Conservation (phyloP, 805 yeast genomes). For the Kuraishia ogatae region DNA sequence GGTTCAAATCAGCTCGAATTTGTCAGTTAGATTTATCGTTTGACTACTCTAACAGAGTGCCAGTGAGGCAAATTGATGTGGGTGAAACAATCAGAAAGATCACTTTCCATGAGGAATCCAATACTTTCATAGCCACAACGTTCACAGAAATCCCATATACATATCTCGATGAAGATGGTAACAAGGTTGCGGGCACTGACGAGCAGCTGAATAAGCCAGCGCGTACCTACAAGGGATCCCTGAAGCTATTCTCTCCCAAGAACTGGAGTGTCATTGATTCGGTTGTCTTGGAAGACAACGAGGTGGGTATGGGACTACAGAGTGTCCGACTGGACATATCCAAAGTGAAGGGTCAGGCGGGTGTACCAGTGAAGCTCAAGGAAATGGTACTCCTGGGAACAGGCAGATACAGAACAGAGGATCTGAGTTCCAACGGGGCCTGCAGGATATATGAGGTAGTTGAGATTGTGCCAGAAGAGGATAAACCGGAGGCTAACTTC, state of each 20-base stretch:
- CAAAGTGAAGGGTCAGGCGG: constrained; percentile 6
- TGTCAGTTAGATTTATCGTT: constrained; percentile 34
- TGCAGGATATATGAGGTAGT: constrained; percentile 68
- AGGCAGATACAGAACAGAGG: constrained; percentile 69
- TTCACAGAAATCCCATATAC: constrained; percentile 48
- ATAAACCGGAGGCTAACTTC: constrained; percentile 72
- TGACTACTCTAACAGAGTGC: constrained; percentile 53
- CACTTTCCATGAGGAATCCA: constrained; percentile 59
- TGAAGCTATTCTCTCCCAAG: constrained; percentile 62
- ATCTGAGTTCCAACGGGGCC: constrained; percentile 69
- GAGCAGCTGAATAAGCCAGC: constrained; percentile 44
- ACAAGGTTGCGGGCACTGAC: constrained; percentile 47
- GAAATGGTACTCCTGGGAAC: constrained; percentile 77
- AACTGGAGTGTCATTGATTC: constrained; percentile 74
- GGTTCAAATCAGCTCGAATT: constrained; percentile 57
- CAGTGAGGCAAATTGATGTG: constrained; percentile 41
- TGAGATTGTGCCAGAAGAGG: constrained; percentile 85
- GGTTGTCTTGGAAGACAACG: constrained; percentile 57
- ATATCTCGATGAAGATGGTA: constrained; percentile 70
- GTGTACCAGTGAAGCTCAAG: constrained; percentile 16
- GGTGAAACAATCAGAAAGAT: constrained; percentile 60
- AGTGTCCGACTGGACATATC: constrained; percentile 42
- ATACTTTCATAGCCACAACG: constrained; percentile 56
- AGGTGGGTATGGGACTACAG: constrained; percentile 50
- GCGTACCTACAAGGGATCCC: constrained; percentile 43